Evolutionary conservation across 805 yeast species (phyloP).

Genomic region (Saturnispora quitensis): DNA sequence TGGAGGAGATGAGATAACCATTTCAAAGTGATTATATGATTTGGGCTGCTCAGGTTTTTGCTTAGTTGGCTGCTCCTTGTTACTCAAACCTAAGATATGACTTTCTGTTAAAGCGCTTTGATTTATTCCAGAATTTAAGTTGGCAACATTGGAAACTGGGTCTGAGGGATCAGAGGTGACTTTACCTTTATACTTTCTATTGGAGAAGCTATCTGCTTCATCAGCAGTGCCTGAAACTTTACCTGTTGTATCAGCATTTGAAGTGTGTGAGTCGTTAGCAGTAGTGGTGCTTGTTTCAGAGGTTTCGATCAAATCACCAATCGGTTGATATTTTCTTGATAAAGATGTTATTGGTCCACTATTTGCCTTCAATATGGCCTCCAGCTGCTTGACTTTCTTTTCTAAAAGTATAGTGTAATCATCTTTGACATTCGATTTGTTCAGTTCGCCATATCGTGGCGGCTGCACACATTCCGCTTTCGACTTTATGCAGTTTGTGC

Average conservation of each 20-base stretch:
- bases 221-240: neutral
- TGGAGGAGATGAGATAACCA: neutral
- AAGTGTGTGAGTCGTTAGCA: neutral
- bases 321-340: slow-evolving; percentile 21
- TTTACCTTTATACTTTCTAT: neutral
- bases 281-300: neutral
- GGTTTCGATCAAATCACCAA: slow-evolving; percentile 16
- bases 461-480: slow-evolving; percentile 58
- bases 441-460: slow-evolving; percentile 39
- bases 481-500: slow-evolving; percentile 59
- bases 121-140: neutral
- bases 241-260: neutral
- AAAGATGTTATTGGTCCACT: slow-evolving; percentile 8
- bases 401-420: slow-evolving; percentile 52
- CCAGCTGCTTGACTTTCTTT: slow-evolving; percentile 43
- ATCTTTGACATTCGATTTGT: slow-evolving; percentile 37
- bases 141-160: neutral
- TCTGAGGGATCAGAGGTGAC: neutral
- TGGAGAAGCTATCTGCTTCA: neutral
- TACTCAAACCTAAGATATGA: neutral
- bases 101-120: neutral
- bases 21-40: slow-evolving; percentile 14
- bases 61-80: neutral
- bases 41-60: neutral
- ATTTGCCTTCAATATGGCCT: slow-evolving; percentile 34